phyloP scores from a whole-genome alignment of 148 eudicot species.

The Persicaria tinctoria region DNA sequence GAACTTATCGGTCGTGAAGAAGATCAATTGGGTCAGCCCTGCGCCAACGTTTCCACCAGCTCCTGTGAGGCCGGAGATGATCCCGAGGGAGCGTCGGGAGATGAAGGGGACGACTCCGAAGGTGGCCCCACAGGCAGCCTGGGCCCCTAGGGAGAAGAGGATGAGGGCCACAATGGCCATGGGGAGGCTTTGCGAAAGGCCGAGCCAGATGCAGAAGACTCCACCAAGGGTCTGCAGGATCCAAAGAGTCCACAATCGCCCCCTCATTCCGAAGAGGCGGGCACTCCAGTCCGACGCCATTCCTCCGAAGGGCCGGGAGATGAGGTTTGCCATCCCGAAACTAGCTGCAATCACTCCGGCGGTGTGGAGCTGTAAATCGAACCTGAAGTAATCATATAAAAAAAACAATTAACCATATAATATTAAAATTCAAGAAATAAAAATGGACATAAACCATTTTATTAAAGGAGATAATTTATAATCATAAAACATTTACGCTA shows the following conservation, averaged over 20 bases:
- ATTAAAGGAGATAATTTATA: too few species aligned
- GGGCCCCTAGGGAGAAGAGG: conserved; percentile 44
- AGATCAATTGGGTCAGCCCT: conserved; percentile 41
- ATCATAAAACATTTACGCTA: too few species aligned
- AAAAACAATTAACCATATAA: too few species aligned
- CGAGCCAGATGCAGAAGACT: conserved; percentile 49
- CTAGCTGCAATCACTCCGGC: conserved; percentile 71
- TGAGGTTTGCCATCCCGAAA: conserved; percentile 69
- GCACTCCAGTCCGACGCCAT: conserved; percentile 50
- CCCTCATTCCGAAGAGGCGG: conserved; percentile 64
- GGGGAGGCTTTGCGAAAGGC: conserved; percentile 29
- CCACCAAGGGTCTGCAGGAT: conserved; percentile 70
- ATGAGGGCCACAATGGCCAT: conserved; percentile 26
- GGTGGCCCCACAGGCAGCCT: conserved; percentile 53
- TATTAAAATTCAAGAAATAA: neutral
- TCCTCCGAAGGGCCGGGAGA: conserved; percentile 64
- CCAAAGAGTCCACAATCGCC: conserved; percentile 76
- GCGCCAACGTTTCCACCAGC: conserved; percentile 54
- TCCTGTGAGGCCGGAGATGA: conserved; percentile 45
- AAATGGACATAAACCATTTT: neutral
- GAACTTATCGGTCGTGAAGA: conserved; percentile 24
- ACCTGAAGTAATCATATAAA: conserved; percentile 25
- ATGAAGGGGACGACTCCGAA: conserved; percentile 53
- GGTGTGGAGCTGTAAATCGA: conserved; percentile 54
- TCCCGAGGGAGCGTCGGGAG: conserved; percentile 38